Base-by-base conservation (phyloP, 495 filamentous ascomycete species). In the Delitschia confertaspora region DNA sequence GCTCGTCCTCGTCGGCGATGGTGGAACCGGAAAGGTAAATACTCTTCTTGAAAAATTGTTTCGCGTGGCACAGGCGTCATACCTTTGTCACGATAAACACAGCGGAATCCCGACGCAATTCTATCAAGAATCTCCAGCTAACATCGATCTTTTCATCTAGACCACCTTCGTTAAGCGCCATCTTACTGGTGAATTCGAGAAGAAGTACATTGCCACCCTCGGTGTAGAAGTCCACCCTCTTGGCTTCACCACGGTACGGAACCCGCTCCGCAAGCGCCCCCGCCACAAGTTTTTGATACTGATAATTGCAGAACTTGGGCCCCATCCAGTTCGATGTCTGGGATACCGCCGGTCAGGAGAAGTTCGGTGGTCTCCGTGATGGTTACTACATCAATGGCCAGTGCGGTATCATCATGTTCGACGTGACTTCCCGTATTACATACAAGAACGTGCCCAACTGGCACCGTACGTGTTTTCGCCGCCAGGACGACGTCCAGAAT, bases 381-480 rank as follows among this genome's bases (percentile, higher is more conserved):
- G 93, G 93, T 49, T 99, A 99, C 78, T 99, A 99, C 71, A 99
- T 99, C 79, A 96, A 95, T 76, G 93, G 93, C 55, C 91, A 96
- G 72, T 95, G 91, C 66, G 93, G 93, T 72, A 93, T 99, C 75
- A 96, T 99, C 80, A 99, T 99, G 93, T 99, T 99, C 71, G 93
- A 99, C 67, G 93, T 99, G 44, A 99, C 93, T 35, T 96, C 93
- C 51, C 86, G 93, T 65, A 99, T 99, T 68, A 99, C 93, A 62
- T 99, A 99, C 81, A 99, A 99, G 83, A 99, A 99, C 74, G 93
- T 99, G 45, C 93, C 93, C 66, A 96, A 96, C 83, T 99, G 93
- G 93, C 93, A 99, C 69, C 93, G 93, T 95, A 79, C 69, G 88
- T 81, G 18, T 25, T 17, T n/a, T 9, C 4, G 9, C 29, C 35